phyloP scores from a whole-genome alignment of 345 rosid species.

The Trapa incisa region DNA sequence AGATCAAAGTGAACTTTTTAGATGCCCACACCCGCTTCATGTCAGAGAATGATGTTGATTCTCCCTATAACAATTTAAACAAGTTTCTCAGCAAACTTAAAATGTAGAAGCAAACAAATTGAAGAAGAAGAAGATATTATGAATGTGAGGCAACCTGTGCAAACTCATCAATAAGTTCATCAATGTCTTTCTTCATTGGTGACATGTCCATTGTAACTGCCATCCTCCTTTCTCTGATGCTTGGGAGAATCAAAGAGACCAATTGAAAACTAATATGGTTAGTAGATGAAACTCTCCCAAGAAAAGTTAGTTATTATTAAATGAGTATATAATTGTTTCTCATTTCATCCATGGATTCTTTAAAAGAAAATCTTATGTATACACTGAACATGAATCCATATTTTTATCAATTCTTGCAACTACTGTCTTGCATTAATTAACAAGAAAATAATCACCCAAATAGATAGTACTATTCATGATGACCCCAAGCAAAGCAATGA shows the following conservation, averaged over 20 bases:
- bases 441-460: no score
- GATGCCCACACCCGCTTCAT: constrained; percentile 16
- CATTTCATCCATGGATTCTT: no score
- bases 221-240: neutral
- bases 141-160: constrained; percentile 1
- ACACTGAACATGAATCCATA: no score
- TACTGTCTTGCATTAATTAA: no score
- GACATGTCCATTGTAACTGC: constrained; percentile 5
- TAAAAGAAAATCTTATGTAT: no score
- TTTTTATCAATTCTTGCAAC: no score
- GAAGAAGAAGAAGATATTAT: neutral
- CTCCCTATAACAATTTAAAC: constrained; percentile 1
- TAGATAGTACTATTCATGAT: no score
- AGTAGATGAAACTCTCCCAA: no score
- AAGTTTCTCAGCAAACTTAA: neutral
- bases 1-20: constrained; percentile 17
- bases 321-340: no score
- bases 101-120: neutral
- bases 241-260: neutral
- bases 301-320: no score
- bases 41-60: constrained; percentile 6
- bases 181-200: constrained; percentile 13
- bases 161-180: constrained; percentile 16
- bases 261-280: neutral
- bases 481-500: no score